Base-by-base conservation (phyloP, 495 filamentous ascomycete genomes). In the Lasiosphaeriaceae sp. region DNA sequence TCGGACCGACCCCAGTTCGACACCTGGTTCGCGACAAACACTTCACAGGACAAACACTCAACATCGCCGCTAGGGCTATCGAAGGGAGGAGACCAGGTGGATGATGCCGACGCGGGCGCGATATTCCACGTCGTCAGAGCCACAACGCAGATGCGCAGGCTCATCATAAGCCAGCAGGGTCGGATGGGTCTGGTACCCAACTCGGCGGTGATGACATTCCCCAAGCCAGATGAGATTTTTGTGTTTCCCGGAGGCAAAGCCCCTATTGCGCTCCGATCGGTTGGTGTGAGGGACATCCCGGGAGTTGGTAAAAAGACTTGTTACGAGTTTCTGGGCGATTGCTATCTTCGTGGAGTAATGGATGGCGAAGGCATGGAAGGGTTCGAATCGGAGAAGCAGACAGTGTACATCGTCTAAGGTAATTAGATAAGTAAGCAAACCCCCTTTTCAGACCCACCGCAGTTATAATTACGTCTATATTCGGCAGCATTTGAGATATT, bases 341-440 rank as follows among this genome's bases (percentile, higher is more conserved):
- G 50, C 19, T 53, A 53, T 53, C 12, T 53, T 4, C n/a, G 43
- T 43, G 50, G 50, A n/a, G 37, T 53, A 3, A 53, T 53, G 50
- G 35, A 53, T 24, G 50, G 50, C 7, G 34, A 53, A 24, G 35
- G 31, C 3, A 24, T 22, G 22, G 34, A 11, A 6, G 11, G 21
- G 7, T 21, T 53, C 11, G 19, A 19, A 24, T 29, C n/a, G 12
- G 20, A 43, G n/a, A 53, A 53, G 31, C 4, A 53, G 37, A 43
- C 21, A 17, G 23, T 53, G 2, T 53, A 53, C 39, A 44, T 53
- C 9, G 50, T 53, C n/a, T 53, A 53, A 19, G n/a, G 16, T 41
- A 41, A 9, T n/a, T n/a, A n/a, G n/a, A n/a, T n/a, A n/a, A n/a
- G n/a, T n/a, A n/a, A n/a, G n/a, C n/a, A n/a, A n/a, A n/a, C n/a